Evolutionary conservation across 257 asterid genomes (phyloP).

Genomic region (Scutellaria galericulata): DNA sequence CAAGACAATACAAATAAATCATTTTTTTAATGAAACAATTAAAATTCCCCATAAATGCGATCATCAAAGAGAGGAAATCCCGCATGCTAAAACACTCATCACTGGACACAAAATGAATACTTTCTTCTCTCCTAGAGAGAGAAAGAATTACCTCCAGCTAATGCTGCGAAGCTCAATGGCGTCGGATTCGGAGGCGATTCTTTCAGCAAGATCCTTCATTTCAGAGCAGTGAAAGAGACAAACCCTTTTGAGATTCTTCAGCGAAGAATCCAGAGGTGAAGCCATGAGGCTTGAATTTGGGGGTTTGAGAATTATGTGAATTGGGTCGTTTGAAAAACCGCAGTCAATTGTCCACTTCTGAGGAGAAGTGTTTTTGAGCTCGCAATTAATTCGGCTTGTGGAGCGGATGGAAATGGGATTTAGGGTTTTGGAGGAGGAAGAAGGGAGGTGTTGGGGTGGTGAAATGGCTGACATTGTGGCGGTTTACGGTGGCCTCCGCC

Average conservation of each 20-base stretch:
- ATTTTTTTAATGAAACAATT: not conserved
- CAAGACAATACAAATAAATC: not conserved
- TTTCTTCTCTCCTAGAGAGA: not conserved
- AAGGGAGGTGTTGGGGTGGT: slow-evolving; percentile 42
- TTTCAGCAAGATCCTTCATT: slow-evolving; percentile 81
- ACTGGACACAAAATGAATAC: not conserved
- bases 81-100: not conserved
- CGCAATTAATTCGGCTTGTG: slow-evolving; percentile 54
- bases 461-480: slow-evolving; percentile 69
- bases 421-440: slow-evolving; percentile 38
- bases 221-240: slow-evolving; percentile 84
- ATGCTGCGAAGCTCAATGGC: slow-evolving; percentile 88
- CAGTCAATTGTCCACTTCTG: slow-evolving; percentile 83
- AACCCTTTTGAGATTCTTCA: slow-evolving; percentile 59
- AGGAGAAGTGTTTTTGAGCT: slow-evolving; percentile 47
- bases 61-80: slow-evolving; percentile 10
- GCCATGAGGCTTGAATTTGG: slow-evolving; percentile 58
- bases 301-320: slow-evolving; percentile 90
- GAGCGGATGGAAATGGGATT: slow-evolving; percentile 29
- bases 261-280: slow-evolving; percentile 47
- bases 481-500: slow-evolving; percentile 48
- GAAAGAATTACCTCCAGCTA: slow-evolving; percentile 71
- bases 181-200: slow-evolving; percentile 86
- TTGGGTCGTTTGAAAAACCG: slow-evolving; percentile 75
- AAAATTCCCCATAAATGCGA: not conserved